phyloP scores from a whole-genome alignment of 176 grass and related monocot genomes.

The Aegilops longissima region DNA sequence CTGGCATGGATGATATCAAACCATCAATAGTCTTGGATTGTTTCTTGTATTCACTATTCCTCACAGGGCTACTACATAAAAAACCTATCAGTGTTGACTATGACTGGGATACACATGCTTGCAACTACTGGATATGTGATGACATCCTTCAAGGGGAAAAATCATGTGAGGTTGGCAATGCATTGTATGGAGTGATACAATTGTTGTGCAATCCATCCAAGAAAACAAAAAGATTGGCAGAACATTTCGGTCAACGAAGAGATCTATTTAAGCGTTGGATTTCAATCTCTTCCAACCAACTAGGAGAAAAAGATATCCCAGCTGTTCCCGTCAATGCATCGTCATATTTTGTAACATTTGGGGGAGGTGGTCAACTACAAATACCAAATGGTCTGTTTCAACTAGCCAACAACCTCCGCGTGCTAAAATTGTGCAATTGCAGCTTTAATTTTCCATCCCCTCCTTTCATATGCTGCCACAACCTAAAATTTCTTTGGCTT shows the following conservation, averaged over 20 bases:
- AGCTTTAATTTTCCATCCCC: not conserved
- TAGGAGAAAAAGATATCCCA: not conserved
- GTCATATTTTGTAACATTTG: not conserved
- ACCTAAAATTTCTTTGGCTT: not conserved
- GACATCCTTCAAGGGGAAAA: not conserved
- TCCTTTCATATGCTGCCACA: not conserved
- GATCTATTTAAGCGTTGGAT: not conserved
- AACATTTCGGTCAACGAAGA: not conserved
- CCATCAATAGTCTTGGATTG: no score
- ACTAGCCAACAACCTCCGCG: no score
- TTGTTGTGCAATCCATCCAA: not conserved
- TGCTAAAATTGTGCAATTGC: not conserved
- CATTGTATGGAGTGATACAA: not conserved
- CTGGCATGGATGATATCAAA: no score
- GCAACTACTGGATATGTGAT: no score
- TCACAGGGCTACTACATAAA: not conserved
- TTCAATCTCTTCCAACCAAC: not conserved
- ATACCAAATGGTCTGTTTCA: not conserved
- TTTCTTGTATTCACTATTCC: no score
- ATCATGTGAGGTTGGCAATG: not conserved
- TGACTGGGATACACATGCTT: no score
- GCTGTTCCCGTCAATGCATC: not conserved
- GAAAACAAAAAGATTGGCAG: no score
- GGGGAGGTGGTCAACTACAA: accelerated
- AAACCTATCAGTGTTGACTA: not conserved